Percentiles rank a stretch among this genome's conserved stretches.
phyloP scores from a whole-genome alignment of 495 filamentous ascomycete genomes.

The Xylaria flabelliformis region DNA sequence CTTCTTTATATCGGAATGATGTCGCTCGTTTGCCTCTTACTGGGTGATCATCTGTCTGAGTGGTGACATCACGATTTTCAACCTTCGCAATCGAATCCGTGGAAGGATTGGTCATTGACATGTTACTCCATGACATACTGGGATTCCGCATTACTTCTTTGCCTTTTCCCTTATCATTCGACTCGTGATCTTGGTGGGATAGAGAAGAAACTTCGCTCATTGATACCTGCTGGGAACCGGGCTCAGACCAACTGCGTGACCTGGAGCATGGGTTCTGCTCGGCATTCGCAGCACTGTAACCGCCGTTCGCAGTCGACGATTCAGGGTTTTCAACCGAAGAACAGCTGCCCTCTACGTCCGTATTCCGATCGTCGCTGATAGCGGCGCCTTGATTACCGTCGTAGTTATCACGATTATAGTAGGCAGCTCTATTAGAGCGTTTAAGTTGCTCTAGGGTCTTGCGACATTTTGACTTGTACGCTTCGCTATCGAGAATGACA shows the following conservation, averaged over 20 bases:
- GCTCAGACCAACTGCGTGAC: background rate
- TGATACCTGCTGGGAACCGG: background rate
- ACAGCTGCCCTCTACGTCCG: background rate
- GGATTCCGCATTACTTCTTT: background rate
- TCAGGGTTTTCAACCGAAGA: background rate
- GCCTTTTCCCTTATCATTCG: too few relatives aligned
- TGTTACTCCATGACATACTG: background rate
- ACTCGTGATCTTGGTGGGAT: background rate
- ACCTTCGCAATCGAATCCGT: background rate
- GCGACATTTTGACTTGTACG: background rate
- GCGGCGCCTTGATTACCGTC: background rate
- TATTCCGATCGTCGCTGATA: background rate
- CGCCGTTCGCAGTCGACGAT: background rate
- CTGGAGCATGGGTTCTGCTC: background rate
- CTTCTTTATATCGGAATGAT: too few relatives aligned
- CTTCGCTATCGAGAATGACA: background rate
- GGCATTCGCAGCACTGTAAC: background rate
- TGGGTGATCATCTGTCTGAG: background rate
- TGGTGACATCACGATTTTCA: background rate
- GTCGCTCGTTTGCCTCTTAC: background rate
- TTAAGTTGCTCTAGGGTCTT: conserved; percentile 5
- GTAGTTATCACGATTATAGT: background rate
- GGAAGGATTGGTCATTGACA: background rate
- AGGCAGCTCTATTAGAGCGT: conserved; percentile 16
- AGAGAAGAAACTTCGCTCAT: background rate